phyloP scores from a whole-genome alignment of 1,284 basidiomycete genomes.

The Irpex rosettiformis region DNA sequence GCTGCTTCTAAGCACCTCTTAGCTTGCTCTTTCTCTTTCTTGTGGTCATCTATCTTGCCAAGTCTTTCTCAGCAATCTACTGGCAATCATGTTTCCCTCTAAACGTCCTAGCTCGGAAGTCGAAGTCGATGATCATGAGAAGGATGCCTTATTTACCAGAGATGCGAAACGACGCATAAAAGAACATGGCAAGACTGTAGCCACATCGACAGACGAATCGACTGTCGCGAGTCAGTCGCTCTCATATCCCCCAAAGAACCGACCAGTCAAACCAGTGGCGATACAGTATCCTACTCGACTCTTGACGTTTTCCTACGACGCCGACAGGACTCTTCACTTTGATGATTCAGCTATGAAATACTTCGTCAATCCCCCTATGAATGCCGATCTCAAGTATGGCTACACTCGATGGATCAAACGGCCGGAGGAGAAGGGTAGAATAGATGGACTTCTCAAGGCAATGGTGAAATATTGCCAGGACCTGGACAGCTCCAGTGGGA shows the following conservation, averaged over 20 bases:
- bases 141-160: not conserved
- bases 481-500: slow-evolving; percentile 20
- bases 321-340: slow-evolving; percentile 51
- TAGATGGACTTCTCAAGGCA: slow-evolving; percentile 65
- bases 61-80: no score
- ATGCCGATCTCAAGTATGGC: slow-evolving; percentile 59
- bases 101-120: slow-evolving; percentile 6
- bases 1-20: no score
- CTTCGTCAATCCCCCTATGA: slow-evolving; percentile 58
- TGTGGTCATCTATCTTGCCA: no score
- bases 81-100: slow-evolving; percentile 2
- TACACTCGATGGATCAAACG: slow-evolving; percentile 69
- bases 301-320: slow-evolving; percentile 47
- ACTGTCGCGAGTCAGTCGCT: slow-evolving; percentile 8
- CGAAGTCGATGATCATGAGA: not conserved
- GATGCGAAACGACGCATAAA: not conserved
- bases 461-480: slow-evolving; percentile 38
- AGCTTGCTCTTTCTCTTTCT: no score
- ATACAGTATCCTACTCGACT: slow-evolving; percentile 45
- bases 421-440: slow-evolving; percentile 58
- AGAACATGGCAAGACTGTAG: not conserved
- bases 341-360: slow-evolving; percentile 66
- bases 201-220: not conserved
- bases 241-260: slow-evolving; percentile 24
- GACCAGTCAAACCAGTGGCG: slow-evolving; percentile 22